These are phyloP conservation scores for Aspergillus sergii DNA, from an alignment of 2,329 filamentous ascomycete genomes.

Conservation along the genomic window DNA sequence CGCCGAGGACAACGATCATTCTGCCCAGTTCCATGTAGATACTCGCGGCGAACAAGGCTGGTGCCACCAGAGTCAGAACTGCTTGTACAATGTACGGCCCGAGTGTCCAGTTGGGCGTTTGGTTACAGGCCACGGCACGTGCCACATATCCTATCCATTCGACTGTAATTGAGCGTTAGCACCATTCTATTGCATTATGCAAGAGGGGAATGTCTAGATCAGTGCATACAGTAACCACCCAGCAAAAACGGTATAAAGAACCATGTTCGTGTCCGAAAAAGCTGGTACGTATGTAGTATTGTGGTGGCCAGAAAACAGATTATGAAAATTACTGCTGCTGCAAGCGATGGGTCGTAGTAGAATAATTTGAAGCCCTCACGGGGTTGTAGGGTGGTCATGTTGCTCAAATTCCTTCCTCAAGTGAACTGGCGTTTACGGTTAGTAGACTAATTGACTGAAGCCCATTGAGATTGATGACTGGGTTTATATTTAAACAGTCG, in stretches of 20 bases:
- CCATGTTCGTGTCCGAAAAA: conserved; percentile 19
- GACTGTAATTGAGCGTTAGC: neutral
- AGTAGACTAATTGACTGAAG: no score
- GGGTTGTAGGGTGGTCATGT: neutral
- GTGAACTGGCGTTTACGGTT: neutral
- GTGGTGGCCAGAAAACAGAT: conserved; percentile 14
- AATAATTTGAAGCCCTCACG: conserved; percentile 6
- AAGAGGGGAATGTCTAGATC: no score
- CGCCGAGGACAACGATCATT: conserved; percentile 22
- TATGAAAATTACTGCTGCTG: conserved; percentile 21
- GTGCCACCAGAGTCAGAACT: conserved; percentile 24
- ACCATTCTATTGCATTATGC: neutral
- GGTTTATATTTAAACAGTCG: neutral
- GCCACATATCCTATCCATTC: conserved; percentile 11
- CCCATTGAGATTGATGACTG: neutral
- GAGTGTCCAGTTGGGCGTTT: conserved; percentile 23
- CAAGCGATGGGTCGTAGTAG: conserved; percentile 15
- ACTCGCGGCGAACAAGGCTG: conserved; percentile 25
- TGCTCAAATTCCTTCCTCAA: neutral
- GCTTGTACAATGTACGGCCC: conserved; percentile 24
- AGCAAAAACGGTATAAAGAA: conserved; percentile 20
- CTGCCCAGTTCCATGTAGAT: conserved; percentile 29
- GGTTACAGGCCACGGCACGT: conserved; percentile 8
- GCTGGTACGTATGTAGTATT: conserved; percentile 15
- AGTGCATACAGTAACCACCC: conserved; percentile 16